Conservation (phyloP, 331 rosid species). For the Acacia concinna region DNA sequence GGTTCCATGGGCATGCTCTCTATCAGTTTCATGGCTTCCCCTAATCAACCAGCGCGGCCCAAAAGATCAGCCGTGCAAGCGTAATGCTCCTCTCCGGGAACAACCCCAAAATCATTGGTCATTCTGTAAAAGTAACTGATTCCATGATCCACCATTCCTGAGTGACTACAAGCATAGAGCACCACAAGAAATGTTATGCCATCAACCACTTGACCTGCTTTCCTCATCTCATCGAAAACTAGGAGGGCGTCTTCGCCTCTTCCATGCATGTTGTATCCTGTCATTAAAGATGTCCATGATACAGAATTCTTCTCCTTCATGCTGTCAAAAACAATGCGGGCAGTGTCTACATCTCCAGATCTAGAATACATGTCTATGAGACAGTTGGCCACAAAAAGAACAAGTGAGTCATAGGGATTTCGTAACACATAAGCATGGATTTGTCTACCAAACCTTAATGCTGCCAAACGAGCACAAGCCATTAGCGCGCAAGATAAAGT, state of each 20-base stretch:
- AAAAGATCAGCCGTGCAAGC: slow-evolving; percentile 92
- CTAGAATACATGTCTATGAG: slow-evolving; percentile 89
- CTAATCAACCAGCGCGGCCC: slow-evolving; percentile 78
- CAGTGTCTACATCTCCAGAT: slow-evolving; percentile 77
- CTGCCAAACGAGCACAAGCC: slow-evolving; percentile 83
- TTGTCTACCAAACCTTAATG: slow-evolving; percentile 68
- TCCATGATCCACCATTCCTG: slow-evolving; percentile 79
- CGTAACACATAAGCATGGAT: slow-evolving; percentile 71
- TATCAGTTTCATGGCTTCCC: slow-evolving; percentile 62
- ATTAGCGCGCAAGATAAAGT: slow-evolving; percentile 10
- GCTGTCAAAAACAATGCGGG: slow-evolving; percentile 64
- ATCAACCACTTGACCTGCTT: slow-evolving; percentile 54
- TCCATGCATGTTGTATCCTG: slow-evolving; percentile 89
- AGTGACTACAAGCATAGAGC: slow-evolving; percentile 90
- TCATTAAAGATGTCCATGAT: slow-evolving; percentile 85
- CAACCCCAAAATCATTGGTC: slow-evolving; percentile 58
- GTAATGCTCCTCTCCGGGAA: slow-evolving; percentile 79
- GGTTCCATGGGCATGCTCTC: slow-evolving; percentile 74
- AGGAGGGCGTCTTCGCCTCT: slow-evolving; percentile 73
- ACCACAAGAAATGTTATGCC: slow-evolving; percentile 72
- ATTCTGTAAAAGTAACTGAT: slow-evolving; percentile 58
- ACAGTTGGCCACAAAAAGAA: slow-evolving; percentile 71
- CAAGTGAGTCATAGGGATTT: slow-evolving; percentile 45
- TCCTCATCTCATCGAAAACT: slow-evolving; percentile 64
- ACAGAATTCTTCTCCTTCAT: slow-evolving; percentile 60